Evolutionary conservation across 768 basidiomycete genomes (phyloP).

Genomic region (Neoboletus subvelutipes): DNA sequence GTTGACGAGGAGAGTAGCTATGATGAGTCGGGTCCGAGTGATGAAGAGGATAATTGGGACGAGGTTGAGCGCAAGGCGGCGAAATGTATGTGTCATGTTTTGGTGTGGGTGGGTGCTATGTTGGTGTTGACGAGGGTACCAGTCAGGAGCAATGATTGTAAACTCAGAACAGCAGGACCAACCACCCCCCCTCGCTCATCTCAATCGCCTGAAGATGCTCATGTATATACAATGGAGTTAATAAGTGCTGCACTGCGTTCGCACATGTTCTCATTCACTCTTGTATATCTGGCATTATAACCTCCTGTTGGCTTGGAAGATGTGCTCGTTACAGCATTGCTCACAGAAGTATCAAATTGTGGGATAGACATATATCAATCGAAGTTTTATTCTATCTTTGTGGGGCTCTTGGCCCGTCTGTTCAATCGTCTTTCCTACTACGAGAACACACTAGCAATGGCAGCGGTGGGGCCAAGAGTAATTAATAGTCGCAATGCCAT

Average conservation of each 20-base stretch:
- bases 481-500: conserved; percentile 39
- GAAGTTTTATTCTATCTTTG: background rate
- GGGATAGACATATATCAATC: background rate
- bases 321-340: background rate
- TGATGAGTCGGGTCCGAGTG: conserved; percentile 50
- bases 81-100: conserved; percentile 51
- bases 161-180: background rate
- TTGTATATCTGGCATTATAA: background rate
- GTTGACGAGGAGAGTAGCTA: conserved; percentile 56
- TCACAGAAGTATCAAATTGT: background rate
- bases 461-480: conserved; percentile 51
- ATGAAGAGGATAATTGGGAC: conserved; percentile 84
- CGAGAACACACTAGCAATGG: conserved; percentile 44
- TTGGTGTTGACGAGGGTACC: background rate
- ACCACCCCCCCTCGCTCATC: background rate
- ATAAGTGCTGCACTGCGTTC: too few relatives aligned
- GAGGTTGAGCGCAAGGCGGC: conserved; percentile 91
- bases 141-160: conserved; percentile 3
- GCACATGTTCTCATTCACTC: background rate
- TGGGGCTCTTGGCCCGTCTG: background rate
- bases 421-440: conserved; percentile 45
- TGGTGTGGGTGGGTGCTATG: background rate
- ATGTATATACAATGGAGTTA: too few relatives aligned
- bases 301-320: background rate
- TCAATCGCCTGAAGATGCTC: too few relatives aligned